phyloP scores from a whole-genome alignment of 2,329 filamentous ascomycete genomes.

The Colletotrichum tropicicola region DNA sequence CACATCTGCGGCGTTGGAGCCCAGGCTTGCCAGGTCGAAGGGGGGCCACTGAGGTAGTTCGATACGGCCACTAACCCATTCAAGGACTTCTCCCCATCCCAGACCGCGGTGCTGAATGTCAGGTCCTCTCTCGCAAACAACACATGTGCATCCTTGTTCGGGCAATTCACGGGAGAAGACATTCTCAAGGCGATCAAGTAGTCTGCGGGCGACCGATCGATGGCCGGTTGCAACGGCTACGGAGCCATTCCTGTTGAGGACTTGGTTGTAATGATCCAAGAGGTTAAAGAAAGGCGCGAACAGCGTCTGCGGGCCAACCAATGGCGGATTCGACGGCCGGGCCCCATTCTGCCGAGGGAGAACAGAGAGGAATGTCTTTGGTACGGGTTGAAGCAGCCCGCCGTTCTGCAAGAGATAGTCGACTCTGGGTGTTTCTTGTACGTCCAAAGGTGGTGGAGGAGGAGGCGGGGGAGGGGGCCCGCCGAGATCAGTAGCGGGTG shows the following conservation, averaged over 20 bases:
- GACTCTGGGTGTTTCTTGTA: slow-evolving; percentile 80
- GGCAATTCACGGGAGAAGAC: slow-evolving; percentile 95
- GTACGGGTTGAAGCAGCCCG: slow-evolving; percentile 76
- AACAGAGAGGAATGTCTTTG: slow-evolving; percentile 77
- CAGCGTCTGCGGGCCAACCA: slow-evolving; percentile 74
- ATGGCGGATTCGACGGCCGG: slow-evolving; percentile 69
- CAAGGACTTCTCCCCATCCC: slow-evolving; percentile 95
- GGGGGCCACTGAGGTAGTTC: slow-evolving; percentile 91
- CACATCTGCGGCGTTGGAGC: slow-evolving; percentile 65
- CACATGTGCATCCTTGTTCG: slow-evolving; percentile 82
- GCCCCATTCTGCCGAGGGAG: slow-evolving; percentile 65
- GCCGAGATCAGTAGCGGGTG: slow-evolving; percentile 50
- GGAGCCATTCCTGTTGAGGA: slow-evolving; percentile 85
- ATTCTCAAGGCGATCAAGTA: slow-evolving; percentile 90
- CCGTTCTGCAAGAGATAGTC: slow-evolving; percentile 94
- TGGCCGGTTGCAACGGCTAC: slow-evolving; percentile 96
- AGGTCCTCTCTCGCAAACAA: slow-evolving; percentile 77
- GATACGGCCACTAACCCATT: slow-evolving; percentile 88
- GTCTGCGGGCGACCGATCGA: slow-evolving; percentile 87
- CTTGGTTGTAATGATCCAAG: slow-evolving; percentile 85
- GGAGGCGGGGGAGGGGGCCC: slow-evolving; percentile 68
- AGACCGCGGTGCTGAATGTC: slow-evolving; percentile 73
- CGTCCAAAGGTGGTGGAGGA: slow-evolving; percentile 78
- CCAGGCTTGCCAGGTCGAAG: slow-evolving; percentile 75
- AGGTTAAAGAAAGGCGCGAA: slow-evolving; percentile 86